Evolutionary conservation across 1,139 yeast species (phyloP).

Genomic region (Dujonia santamariae): DNA sequence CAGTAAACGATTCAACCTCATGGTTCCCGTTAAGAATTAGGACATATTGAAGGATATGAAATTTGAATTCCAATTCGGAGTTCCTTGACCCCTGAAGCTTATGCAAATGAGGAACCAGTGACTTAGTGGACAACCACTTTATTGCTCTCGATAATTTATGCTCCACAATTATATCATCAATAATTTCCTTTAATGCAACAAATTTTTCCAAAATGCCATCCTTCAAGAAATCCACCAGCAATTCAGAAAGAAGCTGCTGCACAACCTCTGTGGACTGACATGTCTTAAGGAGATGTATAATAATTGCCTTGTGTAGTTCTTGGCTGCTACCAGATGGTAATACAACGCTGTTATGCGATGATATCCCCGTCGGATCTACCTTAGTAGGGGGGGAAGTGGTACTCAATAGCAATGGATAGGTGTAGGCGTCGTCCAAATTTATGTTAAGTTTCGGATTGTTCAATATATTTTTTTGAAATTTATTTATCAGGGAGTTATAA

Average conservation of each 20-base stretch:
- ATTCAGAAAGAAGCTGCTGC: conserved; percentile 27
- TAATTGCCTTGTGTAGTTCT: conserved; percentile 39
- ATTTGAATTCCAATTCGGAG: conserved; percentile 50
- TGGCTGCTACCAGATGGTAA: conserved; percentile 28
- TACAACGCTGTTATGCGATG: not conserved
- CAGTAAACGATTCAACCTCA: conserved; percentile 11
- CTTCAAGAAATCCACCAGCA: conserved; percentile 17
- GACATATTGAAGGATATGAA: conserved; percentile 60
- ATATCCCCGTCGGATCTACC: not conserved
- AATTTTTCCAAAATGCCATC: conserved; percentile 25
- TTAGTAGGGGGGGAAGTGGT: conserved; percentile 5
- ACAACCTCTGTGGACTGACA: conserved; percentile 43
- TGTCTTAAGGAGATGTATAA: conserved; percentile 38
- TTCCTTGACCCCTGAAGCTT: too few species aligned
- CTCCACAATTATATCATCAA: conserved; percentile 29
- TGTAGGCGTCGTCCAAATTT: conserved; percentile 43
- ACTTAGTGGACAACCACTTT: conserved; percentile 32
- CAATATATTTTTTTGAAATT: conserved; percentile 34
- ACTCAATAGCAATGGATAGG: conserved; percentile 36
- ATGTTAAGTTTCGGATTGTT: conserved; percentile 28
- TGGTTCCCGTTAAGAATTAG: conserved; percentile 34
- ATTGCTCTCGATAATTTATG: conserved; percentile 36
- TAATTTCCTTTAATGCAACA: conserved; percentile 29
- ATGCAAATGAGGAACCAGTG: too few species aligned
- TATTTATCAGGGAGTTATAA: conserved; percentile 37